Base-by-base conservation (phyloP, 371 early-diverging fungal genomes). In the Gilbertella persicaria region DNA sequence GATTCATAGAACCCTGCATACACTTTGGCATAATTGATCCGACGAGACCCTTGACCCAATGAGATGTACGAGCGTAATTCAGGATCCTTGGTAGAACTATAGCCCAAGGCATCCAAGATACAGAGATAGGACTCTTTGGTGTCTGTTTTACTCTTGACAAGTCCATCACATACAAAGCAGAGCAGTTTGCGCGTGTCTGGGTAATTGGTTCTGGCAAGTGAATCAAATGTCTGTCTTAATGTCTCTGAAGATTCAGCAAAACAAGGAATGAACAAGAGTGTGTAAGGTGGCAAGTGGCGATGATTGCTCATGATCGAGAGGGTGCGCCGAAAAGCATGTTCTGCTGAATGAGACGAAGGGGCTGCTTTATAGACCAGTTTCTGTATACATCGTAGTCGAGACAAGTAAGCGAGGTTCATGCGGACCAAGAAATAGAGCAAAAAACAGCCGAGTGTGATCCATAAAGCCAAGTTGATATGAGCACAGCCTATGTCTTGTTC, bases 91-190 rank as follows among this genome's bases (percentile, higher is more conserved):
- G 75, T 64, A 13, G 69, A 66, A 39, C 71, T 67, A 46, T 75
- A 73, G 3, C 75, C 75, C 3, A 78, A 56, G 1, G 71, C 56
- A 20, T 78, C 71, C n/a, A 75, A 50, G 10, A 78, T 53, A 28
- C 66, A 69, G 4, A 46, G 28, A 51, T 75, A 61, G 3, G 71
- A 69, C 45, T 71, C 72, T 48, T 72, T 69, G 4, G 61, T 38
- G 25, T 64, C 68, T 5, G 52, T 33, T 16, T 39, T 17, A 37
- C 63, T 64, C 30, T 54, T 55, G 3, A 64, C 64, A 0, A 71
- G 23, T 5, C 79, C 79, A 48, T 79, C 79, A 25, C 76, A 75
- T 9, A 79, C 76, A 55, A 84, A 80, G 16, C 79, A 40, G 7
- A 84, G 55, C 7, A 84, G 33, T 40, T 74, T 82, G 13, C 64